Evolutionary conservation across 352 stramenopile species (phyloP).

Genomic region (Globisporangium polare): DNA sequence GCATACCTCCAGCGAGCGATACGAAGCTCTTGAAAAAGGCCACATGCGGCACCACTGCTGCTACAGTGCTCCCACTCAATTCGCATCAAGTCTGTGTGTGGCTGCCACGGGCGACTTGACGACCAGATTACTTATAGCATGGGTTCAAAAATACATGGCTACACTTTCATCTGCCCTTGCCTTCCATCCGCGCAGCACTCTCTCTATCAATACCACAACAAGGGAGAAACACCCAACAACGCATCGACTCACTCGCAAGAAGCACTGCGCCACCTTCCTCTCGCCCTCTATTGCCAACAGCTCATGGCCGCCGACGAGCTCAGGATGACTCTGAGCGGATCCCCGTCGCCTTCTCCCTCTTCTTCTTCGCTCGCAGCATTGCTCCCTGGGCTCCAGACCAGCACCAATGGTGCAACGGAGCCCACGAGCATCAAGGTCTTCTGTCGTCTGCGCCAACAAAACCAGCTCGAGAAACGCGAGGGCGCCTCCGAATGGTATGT

Average conservation of each 20-base stretch:
- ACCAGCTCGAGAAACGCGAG: constrained; percentile 63
- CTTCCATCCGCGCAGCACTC: too few relatives aligned
- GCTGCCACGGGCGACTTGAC: too few relatives aligned
- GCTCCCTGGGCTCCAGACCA: constrained; percentile 4
- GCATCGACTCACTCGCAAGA: not conserved
- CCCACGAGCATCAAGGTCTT: constrained; percentile 64
- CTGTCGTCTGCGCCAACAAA: constrained; percentile 75
- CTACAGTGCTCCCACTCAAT: too few relatives aligned
- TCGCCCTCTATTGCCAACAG: not conserved
- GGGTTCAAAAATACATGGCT: too few relatives aligned
- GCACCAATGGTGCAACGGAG: not conserved
- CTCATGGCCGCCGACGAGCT: constrained; percentile 6
- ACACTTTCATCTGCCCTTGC: too few relatives aligned
- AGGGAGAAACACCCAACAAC: not conserved
- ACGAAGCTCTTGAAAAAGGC: too few relatives aligned
- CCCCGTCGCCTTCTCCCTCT: not conserved
- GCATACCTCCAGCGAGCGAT: too few relatives aligned
- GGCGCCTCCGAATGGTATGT: constrained; percentile 63
- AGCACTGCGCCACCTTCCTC: not conserved
- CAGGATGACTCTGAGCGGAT: constrained; percentile 15
- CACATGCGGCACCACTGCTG: too few relatives aligned
- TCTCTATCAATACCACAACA: too few relatives aligned
- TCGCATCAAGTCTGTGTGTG: too few relatives aligned
- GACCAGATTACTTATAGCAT: too few relatives aligned
- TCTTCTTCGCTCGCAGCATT: not conserved